Evolutionary conservation across 2,329 filamentous ascomycete genomes (phyloP).

Genomic region (Ascochyta viciae-villosae): DNA sequence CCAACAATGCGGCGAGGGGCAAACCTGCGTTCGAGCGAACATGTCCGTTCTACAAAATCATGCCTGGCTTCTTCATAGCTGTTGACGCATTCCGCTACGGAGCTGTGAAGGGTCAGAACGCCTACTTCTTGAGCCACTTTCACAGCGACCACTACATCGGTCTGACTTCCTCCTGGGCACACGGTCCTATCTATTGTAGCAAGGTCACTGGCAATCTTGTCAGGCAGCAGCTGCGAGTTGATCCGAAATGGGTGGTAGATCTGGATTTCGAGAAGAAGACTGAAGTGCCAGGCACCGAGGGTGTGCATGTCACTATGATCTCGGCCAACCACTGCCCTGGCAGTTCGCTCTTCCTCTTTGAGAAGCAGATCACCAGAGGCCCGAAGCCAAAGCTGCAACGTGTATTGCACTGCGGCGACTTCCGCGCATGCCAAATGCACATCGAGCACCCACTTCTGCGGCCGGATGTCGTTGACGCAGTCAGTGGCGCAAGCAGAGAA

Average conservation of each 20-base stretch:
- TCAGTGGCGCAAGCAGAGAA: constrained; percentile 74
- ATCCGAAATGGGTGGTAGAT: constrained; percentile 82
- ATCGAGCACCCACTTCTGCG: constrained; percentile 80
- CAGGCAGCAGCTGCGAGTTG: constrained; percentile 82
- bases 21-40: constrained; percentile 88
- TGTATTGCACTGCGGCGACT: constrained; percentile 94
- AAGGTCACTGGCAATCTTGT: constrained; percentile 90
- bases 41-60: constrained; percentile 98
- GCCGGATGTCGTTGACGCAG: constrained; percentile 73
- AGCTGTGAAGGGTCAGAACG: constrained; percentile 87
- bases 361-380: constrained; percentile 73
- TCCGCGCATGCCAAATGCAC: constrained; percentile 86
- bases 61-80: constrained; percentile 89
- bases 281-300: constrained; percentile 81
- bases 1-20: constrained; percentile 78
- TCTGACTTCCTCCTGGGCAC: constrained; percentile 83
- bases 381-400: constrained; percentile 70
- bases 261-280: constrained; percentile 83
- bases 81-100: constrained; percentile 97
- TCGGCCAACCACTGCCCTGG: constrained; percentile 96
- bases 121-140: constrained; percentile 97
- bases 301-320: constrained; percentile 91
- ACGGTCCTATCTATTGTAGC: constrained; percentile 97
- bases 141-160: constrained; percentile 98
- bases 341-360: constrained; percentile 90